Evolutionary conservation across 345 rosid genomes (phyloP).

Genomic region (Murraya koenigii): DNA sequence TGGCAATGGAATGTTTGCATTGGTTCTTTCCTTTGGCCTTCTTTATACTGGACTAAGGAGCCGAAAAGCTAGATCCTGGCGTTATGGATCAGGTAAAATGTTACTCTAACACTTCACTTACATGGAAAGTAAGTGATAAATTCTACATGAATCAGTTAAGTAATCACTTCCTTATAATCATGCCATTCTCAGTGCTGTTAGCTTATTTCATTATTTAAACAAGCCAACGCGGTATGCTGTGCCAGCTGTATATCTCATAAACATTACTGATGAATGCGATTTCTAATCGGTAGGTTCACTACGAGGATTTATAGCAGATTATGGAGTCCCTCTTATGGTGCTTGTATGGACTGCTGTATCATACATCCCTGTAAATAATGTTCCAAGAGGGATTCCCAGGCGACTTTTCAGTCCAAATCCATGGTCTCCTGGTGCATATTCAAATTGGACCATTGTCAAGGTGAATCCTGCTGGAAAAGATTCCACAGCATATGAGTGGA

Average conservation of each 20-base stretch:
- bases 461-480: slow-evolving; percentile 17
- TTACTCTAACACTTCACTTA: neutral
- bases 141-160: neutral
- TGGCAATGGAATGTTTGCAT: slow-evolving; percentile 65
- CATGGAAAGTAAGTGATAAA: neutral
- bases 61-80: slow-evolving; percentile 64
- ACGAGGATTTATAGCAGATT: slow-evolving; percentile 58
- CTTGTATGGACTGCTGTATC: slow-evolving; percentile 58
- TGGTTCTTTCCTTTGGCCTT: slow-evolving; percentile 59
- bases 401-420: slow-evolving; percentile 67
- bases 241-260: neutral
- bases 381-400: slow-evolving; percentile 59
- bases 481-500: neutral
- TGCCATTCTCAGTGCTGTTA: neutral
- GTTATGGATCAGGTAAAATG: slow-evolving; percentile 51
- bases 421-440: slow-evolving; percentile 62
- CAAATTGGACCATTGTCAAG: slow-evolving; percentile 65
- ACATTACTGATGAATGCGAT: slow-evolving; percentile 5
- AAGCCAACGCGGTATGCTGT: neutral
- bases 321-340: slow-evolving; percentile 64
- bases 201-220: slow-evolving; percentile 9
- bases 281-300: slow-evolving; percentile 38
- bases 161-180: slow-evolving; percentile 3
- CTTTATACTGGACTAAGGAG: slow-evolving; percentile 55
- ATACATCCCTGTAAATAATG: slow-evolving; percentile 49